Evolutionary conservation across 2,329 filamentous ascomycete species (phyloP).

Genomic region (Pestalotiopsis sp.): DNA sequence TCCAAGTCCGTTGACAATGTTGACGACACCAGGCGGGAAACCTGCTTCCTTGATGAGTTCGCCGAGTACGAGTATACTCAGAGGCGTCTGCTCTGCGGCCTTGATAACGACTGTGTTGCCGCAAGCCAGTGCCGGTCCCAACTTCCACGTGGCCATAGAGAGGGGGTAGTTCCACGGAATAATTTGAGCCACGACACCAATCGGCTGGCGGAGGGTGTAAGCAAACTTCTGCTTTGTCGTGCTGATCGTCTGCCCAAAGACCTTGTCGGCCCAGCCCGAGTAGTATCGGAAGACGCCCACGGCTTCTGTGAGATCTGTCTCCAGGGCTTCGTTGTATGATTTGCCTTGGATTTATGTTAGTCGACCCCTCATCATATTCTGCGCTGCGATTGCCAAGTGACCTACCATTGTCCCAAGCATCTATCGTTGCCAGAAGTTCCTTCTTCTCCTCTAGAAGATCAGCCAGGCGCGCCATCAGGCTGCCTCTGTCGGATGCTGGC

Average conservation of each 20-base stretch:
- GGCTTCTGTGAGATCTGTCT: slow-evolving; percentile 61
- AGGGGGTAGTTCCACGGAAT: slow-evolving; percentile 60
- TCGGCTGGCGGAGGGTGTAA: slow-evolving; percentile 74
- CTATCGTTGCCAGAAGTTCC: slow-evolving; percentile 51
- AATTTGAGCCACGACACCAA: slow-evolving; percentile 75
- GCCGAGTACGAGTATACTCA: slow-evolving; percentile 67
- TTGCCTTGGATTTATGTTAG: slow-evolving; percentile 47
- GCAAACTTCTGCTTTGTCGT: slow-evolving; percentile 70
- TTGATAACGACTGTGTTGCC: slow-evolving; percentile 69
- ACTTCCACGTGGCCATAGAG: slow-evolving; percentile 74
- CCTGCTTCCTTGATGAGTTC: slow-evolving; percentile 72
- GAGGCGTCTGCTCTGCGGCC: slow-evolving; percentile 68
- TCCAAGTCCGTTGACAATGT: slow-evolving; percentile 75
- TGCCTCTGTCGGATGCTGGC: slow-evolving; percentile 66
- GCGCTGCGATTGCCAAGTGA: neutral
- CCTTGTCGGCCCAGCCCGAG: slow-evolving; percentile 78
- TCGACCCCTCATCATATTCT: neutral
- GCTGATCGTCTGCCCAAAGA: slow-evolving; percentile 76
- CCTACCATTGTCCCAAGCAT: slow-evolving; percentile 80
- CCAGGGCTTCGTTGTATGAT: slow-evolving; percentile 65
- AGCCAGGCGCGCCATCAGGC: slow-evolving; percentile 71
- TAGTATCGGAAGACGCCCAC: slow-evolving; percentile 68
- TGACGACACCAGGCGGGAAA: slow-evolving; percentile 78
- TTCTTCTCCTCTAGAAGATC: slow-evolving; percentile 70
- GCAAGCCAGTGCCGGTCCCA: slow-evolving; percentile 70